A percentile compares a stretch with the other conserved stretches of the same genome.
phyloP scores from a whole-genome alignment of 2,329 filamentous ascomycete species.

The Diaporthe sp. region DNA sequence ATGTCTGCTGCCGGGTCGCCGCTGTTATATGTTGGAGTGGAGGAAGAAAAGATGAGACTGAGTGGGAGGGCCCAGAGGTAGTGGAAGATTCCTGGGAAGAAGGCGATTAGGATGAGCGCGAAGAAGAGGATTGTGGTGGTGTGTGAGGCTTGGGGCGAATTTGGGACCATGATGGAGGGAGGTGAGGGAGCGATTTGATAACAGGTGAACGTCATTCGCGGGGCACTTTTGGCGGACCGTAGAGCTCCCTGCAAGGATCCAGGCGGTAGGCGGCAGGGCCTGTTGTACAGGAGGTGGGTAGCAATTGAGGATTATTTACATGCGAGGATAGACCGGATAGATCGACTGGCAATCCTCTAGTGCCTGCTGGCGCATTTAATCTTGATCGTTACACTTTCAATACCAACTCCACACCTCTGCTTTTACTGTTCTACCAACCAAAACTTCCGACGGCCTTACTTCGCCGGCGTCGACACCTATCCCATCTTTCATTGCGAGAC shows the following conservation, averaged over 20 bases:
- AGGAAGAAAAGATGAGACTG: conserved; percentile 50
- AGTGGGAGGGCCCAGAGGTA: conserved; percentile 65
- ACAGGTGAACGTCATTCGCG: conserved; percentile 40
- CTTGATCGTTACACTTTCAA: background rate
- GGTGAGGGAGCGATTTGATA: conserved; percentile 19
- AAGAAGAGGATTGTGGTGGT: conserved; percentile 61
- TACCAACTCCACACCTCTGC: background rate
- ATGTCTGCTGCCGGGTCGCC: conserved; percentile 39
- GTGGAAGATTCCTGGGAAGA: conserved; percentile 70
- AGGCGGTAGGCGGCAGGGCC: background rate
- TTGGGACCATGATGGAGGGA: conserved; percentile 21
- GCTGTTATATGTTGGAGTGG: conserved; percentile 51
- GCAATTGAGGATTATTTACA: conserved; percentile 22
- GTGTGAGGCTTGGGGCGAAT: conserved; percentile 42
- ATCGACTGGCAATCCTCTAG: background rate
- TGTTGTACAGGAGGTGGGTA: background rate
- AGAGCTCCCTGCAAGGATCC: conserved; percentile 18
- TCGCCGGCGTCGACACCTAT: background rate
- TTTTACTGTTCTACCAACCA: background rate
- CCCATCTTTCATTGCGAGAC: background rate
- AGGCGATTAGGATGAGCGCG: conserved; percentile 62
- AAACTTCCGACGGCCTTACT: background rate
- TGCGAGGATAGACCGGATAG: background rate
- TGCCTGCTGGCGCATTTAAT: conserved; percentile 27
- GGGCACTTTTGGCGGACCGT: conserved; percentile 34